Evolutionary conservation across 176 grass and related monocot species (phyloP).

Genomic region (Thinopyrum elongatum): DNA sequence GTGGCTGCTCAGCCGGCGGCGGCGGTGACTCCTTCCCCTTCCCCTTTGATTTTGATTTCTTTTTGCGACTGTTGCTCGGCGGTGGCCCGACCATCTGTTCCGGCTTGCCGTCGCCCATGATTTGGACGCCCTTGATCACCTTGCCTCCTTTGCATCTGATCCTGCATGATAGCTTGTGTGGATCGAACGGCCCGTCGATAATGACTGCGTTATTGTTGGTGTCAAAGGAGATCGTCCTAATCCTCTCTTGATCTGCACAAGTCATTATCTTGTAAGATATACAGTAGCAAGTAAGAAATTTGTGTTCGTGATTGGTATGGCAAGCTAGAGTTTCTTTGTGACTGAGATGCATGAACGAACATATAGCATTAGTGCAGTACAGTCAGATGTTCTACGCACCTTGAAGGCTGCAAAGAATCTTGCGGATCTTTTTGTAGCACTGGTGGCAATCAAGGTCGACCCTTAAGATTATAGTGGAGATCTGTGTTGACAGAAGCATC

Average conservation of each 20-base stretch:
- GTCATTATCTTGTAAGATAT: not conserved
- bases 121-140: slow-evolving; percentile 43
- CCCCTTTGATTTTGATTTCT: slow-evolving; percentile 19
- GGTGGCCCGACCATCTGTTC: not conserved
- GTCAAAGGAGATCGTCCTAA: slow-evolving; percentile 51
- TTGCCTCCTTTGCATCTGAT: slow-evolving; percentile 57
- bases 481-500: slow-evolving; percentile 26
- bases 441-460: slow-evolving; percentile 61
- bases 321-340: not conserved
- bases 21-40: not conserved
- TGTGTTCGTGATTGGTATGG: not conserved
- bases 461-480: slow-evolving; percentile 45
- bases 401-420: slow-evolving; percentile 58
- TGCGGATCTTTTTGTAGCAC: slow-evolving; percentile 49
- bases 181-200: slow-evolving; percentile 60
- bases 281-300: not conserved
- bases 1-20: not conserved
- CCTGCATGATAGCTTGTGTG: slow-evolving; percentile 42
- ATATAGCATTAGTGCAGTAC: not conserved
- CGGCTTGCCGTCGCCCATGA: slow-evolving; percentile 25
- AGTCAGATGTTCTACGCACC: slow-evolving; percentile 13
- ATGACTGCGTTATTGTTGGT: slow-evolving; percentile 45
- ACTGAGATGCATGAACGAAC: not conserved
- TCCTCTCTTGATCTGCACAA: slow-evolving; percentile 40
- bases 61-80: not conserved